Percentiles rank a stretch among this genome's conserved stretches.
Conservation (phyloP, 2,329 filamentous ascomycete genomes). For the Ophiostoma novo-ulmi region DNA sequence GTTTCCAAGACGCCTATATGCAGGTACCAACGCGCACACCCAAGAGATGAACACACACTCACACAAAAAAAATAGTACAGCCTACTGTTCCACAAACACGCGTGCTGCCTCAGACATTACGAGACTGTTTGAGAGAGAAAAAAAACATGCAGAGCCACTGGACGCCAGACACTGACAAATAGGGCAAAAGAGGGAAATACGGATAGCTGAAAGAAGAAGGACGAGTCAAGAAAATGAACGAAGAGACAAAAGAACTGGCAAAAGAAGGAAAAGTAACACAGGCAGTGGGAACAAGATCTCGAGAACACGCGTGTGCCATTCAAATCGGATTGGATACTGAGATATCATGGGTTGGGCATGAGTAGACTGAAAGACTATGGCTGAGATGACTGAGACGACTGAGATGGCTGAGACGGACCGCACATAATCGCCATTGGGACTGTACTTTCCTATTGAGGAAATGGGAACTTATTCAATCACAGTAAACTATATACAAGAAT, state of each 20-base stretch:
- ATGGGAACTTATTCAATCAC: background rate
- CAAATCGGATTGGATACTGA: background rate
- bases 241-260: background rate
- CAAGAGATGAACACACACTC: background rate
- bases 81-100: background rate
- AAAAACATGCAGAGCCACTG: background rate
- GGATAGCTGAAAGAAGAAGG: background rate
- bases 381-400: background rate
- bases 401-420: background rate
- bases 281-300: background rate
- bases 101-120: conserved; percentile 5
- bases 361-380: background rate
- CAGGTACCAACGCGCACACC: background rate
- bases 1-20: background rate
- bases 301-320: background rate
- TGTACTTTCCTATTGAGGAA: no score
- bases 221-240: background rate
- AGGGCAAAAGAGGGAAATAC: background rate
- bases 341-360: background rate
- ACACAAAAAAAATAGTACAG: background rate
- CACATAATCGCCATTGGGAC: background rate
- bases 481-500: background rate
- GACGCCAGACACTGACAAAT: background rate
- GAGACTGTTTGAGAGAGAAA: conserved; percentile 7
- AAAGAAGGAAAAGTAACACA: background rate